phyloP scores from a whole-genome alignment of 257 asterid genomes.

The Marsdenia floribunda region DNA sequence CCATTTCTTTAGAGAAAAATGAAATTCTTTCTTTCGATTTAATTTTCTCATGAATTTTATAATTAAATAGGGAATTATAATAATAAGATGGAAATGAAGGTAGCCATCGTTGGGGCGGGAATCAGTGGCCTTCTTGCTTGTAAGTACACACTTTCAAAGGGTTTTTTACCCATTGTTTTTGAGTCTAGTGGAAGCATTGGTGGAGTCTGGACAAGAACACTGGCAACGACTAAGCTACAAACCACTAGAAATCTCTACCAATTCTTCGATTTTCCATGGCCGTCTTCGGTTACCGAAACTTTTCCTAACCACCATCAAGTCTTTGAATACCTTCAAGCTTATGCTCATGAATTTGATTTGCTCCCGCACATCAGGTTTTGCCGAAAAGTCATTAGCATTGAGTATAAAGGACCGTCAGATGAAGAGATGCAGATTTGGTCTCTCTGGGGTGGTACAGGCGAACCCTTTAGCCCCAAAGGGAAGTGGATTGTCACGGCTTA shows the following conservation, averaged over 20 bases:
- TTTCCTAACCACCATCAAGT: slow-evolving; percentile 32
- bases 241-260: slow-evolving; percentile 32
- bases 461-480: slow-evolving; percentile 24
- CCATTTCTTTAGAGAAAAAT: too few species aligned
- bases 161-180: slow-evolving; percentile 45
- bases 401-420: slow-evolving; percentile 22
- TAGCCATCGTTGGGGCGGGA: slow-evolving; percentile 53
- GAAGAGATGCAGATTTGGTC: slow-evolving; percentile 28
- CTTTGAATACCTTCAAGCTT: slow-evolving; percentile 35
- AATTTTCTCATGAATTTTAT: not conserved
- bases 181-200: slow-evolving; percentile 33
- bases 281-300: slow-evolving; percentile 26
- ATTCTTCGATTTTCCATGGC: slow-evolving; percentile 58
- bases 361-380: slow-evolving; percentile 32
- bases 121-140: slow-evolving; percentile 55
- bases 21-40: too few species aligned
- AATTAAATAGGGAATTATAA: not conserved
- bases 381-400: slow-evolving; percentile 30
- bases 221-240: slow-evolving; percentile 31
- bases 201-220: slow-evolving; percentile 31
- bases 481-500: slow-evolving; percentile 33
- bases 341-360: slow-evolving; percentile 34
- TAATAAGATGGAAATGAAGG: slow-evolving; percentile 21
- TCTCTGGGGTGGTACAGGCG: slow-evolving; percentile 33
- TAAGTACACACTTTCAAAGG: slow-evolving; percentile 41